Evolutionary conservation across 2,329 filamentous ascomycete species (phyloP).

Genomic region (Pyricularia grisea): DNA sequence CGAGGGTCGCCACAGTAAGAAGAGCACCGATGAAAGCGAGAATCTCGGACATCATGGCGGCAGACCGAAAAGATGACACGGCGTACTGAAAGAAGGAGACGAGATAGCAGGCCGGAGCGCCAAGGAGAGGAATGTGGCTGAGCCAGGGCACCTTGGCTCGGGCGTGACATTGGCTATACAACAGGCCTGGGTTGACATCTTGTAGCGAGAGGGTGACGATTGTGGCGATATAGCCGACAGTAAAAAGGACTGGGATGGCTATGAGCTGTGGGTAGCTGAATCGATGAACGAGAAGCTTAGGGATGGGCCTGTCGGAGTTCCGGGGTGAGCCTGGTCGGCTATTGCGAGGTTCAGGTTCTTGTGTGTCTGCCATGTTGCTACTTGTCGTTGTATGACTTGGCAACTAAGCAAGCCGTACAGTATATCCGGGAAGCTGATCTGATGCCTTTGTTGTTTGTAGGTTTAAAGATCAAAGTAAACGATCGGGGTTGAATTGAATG

Average conservation of each 20-base stretch:
- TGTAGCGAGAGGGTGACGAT: slow-evolving; percentile 30
- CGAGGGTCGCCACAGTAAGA: slow-evolving; percentile 38
- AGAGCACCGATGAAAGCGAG: slow-evolving; percentile 36
- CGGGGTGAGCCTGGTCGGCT: neutral
- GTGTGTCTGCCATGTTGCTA: neutral
- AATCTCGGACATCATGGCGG: slow-evolving; percentile 29
- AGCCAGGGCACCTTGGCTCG: slow-evolving; percentile 33
- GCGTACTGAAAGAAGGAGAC: slow-evolving; percentile 39
- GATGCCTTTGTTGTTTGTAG: neutral
- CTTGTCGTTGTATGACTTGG: neutral
- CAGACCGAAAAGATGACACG: slow-evolving; percentile 28
- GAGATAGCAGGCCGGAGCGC: slow-evolving; percentile 37
- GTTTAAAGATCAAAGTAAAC: neutral
- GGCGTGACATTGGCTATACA: slow-evolving; percentile 45
- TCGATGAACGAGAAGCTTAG: slow-evolving; percentile 33
- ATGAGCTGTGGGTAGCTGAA: slow-evolving; percentile 43
- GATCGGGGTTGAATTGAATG: neutral
- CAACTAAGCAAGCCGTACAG: neutral
- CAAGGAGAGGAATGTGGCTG: slow-evolving; percentile 33
- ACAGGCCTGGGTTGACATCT: slow-evolving; percentile 41
- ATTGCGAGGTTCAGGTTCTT: neutral
- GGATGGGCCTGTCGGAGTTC: neutral
- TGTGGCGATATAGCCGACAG: slow-evolving; percentile 27
- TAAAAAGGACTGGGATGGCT: slow-evolving; percentile 38
- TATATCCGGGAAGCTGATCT: neutral